Base-by-base conservation (phyloP, 305 asterid genomes). In the Fraxinus baroniana region DNA sequence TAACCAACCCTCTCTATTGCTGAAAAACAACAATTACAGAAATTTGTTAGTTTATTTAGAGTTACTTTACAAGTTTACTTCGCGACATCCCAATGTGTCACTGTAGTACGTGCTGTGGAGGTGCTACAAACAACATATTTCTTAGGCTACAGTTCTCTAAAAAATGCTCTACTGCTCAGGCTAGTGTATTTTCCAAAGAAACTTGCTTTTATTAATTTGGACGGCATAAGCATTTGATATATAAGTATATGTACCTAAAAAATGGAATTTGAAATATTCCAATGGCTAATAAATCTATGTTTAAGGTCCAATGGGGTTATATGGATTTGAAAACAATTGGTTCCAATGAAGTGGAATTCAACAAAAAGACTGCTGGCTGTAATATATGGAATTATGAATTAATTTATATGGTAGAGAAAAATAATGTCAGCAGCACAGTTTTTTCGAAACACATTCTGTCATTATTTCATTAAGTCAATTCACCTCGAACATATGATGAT, bases 1-100 rank as follows among this genome's bases (percentile, higher is more conserved):
- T 76, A 88, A 74, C 97, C 95, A 94, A 26, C 89, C 92, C 83
- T 93, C 97, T 88, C 95, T 85, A 84, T 90, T 84, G 81, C 95
- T 91, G 80, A 68, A 68, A 57, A 76, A 80, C 6, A 73, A 68
- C 22, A 36, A 26, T 55, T 55, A 10, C 33, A 1, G 75, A 33
- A 33, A 52, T 32, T 57, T 60, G 68, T 81, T 74, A 81, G 75
- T 33, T 7, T n/a, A 28, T 49, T 37, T 37, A 49, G n/a, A 24
- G 13, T 55, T 55, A 18, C 26, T 60, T 60, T 20, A 18, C 70
- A 22, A 60, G 28, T n/a, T 60, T 18, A 20, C 4, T 7, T 17
- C 12, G 7, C 10, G 68, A 57, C 9, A 57, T 57, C 68, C 68
- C 26, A 57, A 57, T 18, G 22, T 57, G n/a, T n/a, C 22, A 6